phyloP scores from a whole-genome alignment of 164 flowering plant species.

The Sextonia rubra region DNA sequence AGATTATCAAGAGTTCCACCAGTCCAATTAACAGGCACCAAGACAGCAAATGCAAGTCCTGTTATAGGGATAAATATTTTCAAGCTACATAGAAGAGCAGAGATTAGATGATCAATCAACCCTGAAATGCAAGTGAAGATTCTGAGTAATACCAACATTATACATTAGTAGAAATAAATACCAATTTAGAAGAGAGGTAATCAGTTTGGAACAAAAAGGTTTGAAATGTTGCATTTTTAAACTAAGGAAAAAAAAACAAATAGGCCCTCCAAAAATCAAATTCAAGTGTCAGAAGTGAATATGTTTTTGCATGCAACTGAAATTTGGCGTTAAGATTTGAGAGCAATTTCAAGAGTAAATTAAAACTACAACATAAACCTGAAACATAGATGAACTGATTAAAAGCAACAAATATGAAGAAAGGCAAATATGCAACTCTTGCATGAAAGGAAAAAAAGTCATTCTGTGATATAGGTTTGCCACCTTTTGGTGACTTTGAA shows the following conservation, averaged over 20 bases:
- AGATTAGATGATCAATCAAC: slow-evolving; percentile 4
- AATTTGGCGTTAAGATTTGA: no score
- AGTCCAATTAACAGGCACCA: slow-evolving; percentile 84
- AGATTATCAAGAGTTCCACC: slow-evolving; percentile 34
- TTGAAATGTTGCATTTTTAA: no score
- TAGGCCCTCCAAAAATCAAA: not conserved
- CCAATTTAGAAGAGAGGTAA: no score
- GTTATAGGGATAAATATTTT: slow-evolving; percentile 67
- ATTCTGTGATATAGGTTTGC: not conserved
- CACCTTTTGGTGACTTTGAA: no score
- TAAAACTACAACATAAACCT: no score
- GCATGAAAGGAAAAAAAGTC: not conserved
- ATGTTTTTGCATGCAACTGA: no score
- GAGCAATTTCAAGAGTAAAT: no score
- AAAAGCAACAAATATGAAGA: not conserved
- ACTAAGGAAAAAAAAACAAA: not conserved
- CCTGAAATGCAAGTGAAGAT: no score
- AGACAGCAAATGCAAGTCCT: slow-evolving; percentile 49
- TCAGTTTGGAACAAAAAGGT: no score
- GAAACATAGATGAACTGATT: not conserved
- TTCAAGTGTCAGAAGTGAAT: not conserved
- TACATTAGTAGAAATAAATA: not conserved
- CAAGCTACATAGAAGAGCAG: slow-evolving; percentile 40
- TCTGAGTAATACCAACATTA: not conserved
- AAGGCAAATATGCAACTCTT: not conserved